Evolutionary conservation across 1,284 basidiomycete species (phyloP), one percentile per base, ranked within the genome.

Genomic region (Pseudozyma pruni): DNA sequence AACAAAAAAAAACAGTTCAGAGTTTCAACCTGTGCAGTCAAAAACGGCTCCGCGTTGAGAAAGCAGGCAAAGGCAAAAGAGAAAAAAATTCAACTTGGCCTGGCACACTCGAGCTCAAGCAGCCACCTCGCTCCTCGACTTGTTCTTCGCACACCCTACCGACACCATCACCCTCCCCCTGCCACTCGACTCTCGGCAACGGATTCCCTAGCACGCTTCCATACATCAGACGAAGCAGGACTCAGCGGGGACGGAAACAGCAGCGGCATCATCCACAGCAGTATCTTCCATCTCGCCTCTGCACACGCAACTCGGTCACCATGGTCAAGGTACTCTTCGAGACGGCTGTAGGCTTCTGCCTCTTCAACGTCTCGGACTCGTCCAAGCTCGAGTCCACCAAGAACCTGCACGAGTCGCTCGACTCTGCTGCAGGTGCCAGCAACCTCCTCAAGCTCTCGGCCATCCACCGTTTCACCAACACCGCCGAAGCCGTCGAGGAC

Each of bases 401-500:
- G 64, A 89, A 97, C 84, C 84, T 98, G 56, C 92, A 90, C 88
- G 89, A 91, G 85, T 91, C 94, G 83, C 97, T 98, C 82, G 89
- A 94, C 85, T 91, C 89, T 46, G 91, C 94, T 47, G 92, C 94
- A 84, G 87, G 86, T 81, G 94, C 95, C 56, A 94, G 89, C 85
- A 93, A 91, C 86, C 86, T 77, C 19, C 63, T 79, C 51, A 96
- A 97, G 85, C 86, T 98, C 58, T 93, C 95, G 83, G 92, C 93
- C 38, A 87, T 98, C 57, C 95, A 98, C 85, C 91, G 93, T 53
- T 98, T 98, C 85, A 91, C 91, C 33, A 95, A 93, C 43, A 98
- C 95, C 10, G 96, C 93, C 25, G 90, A 90, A 20, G 95, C 96
- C n/a, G 95, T 98, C n/a, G 94, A 98, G 84, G 95, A 98, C 83